Evolutionary conservation across 164 flowering plant genomes (phyloP), one percentile per base, ranked within the genome.

Genomic region (Stephania yunnanensis): DNA sequence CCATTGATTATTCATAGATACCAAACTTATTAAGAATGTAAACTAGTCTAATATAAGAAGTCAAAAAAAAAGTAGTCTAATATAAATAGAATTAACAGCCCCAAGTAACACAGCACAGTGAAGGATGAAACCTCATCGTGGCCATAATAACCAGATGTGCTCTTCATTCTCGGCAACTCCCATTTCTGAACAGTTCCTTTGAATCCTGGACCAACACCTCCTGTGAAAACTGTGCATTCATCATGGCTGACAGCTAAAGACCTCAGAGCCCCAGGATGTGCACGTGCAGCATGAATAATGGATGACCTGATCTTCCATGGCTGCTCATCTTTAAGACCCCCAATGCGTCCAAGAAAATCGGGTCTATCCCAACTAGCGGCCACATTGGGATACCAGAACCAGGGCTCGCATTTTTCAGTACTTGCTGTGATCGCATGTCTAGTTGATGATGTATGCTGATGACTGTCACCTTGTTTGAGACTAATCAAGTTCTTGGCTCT

Each of bases 231-330:
- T 69, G 89, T 88, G 78, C 84, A 86, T 79, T 95, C 99, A 87
- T 95, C 94, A 80, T 81, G 83, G 66, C 87, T 82, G 81, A 91
- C 92, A 80, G 91, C 92, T 74, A 95, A 77, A 50, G 92, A 85
- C 84, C 97, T 87, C 74, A 95, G 52, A 7, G 94, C 87, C 42
- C 98, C 98, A 73, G 89, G 93, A 85, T 95, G 98, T 10, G 97
- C 96, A 74, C 96, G 96, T 11, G 86, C 87, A 76, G 99, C 91
- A 78, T 88, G 81, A 70, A 93, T 44, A 63, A 93, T 84, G 69
- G 95, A 87, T 78, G 98, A 90, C 83, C 89, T 88, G 69, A 93
- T 88, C 86, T 92, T 95, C 99, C 99, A 95, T 48, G 95, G 93
- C 81, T 81, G 82, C 78, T 95, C 99, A 78, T 95, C 98, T 83